These are phyloP conservation scores for Centaurea solstitialis DNA, from an alignment of 129 eudicot species.

Conservation along the genomic window DNA sequence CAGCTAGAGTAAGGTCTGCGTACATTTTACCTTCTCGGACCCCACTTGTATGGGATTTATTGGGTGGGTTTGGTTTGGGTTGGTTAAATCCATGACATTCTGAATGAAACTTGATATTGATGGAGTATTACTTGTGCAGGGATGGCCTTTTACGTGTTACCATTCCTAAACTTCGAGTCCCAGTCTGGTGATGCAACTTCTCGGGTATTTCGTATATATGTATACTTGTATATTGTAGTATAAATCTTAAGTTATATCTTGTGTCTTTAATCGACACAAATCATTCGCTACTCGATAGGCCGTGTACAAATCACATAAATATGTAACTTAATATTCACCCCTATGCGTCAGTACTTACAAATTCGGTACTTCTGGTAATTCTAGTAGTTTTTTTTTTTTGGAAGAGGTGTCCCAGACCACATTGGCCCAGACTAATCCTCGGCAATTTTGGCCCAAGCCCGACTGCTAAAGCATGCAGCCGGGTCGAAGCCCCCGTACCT, in stretches of 20 bases:
- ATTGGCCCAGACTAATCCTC: too few species aligned
- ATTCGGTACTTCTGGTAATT: neutral
- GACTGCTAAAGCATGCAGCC: too few species aligned
- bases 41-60: neutral
- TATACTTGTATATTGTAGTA: constrained; percentile 34
- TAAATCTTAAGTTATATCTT: constrained; percentile 6
- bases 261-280: neutral
- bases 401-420: too few species aligned
- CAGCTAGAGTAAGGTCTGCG: neutral
- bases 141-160: constrained; percentile 34
- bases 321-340: neutral
- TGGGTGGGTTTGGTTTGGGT: neutral
- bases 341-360: neutral
- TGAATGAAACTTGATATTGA: neutral
- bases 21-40: neutral
- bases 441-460: too few species aligned
- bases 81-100: neutral
- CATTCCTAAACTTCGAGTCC: constrained; percentile 34
- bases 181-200: constrained; percentile 27
- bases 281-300: neutral
- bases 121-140: constrained; percentile 29
- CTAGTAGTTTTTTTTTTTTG: too few species aligned
- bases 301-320: constrained; percentile 7
- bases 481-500: too few species aligned
- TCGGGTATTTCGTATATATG: constrained; percentile 22